Base-by-base conservation (phyloP, 176 grass and related monocot genomes). In the Tillandsia fasciculata region DNA sequence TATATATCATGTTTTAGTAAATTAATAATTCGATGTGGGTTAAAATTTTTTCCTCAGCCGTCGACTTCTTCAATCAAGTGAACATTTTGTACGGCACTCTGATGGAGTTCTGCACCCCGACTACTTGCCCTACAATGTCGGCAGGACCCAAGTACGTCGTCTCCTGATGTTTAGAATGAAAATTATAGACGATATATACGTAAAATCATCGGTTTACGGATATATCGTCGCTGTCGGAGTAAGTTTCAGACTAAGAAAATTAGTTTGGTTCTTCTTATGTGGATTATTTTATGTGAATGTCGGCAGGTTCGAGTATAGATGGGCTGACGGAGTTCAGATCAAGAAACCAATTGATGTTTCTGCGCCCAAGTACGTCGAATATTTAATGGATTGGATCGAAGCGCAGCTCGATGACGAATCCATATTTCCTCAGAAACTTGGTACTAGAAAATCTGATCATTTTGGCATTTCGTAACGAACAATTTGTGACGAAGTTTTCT, bases 1-100 rank as follows among this genome's bases (percentile, higher is more conserved):
- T 20, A 20, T 20, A 24, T 24, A 24, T 24, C 24, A 7, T 42
- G 33, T 42, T 42, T 42, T 42, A 5, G 8, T 57, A 57, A 57
- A 57, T 57, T 15, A 12, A 57, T 15, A 12, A 57, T 61, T 61
- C 9, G 12, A 59, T 59, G 2, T 83, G 42, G 65, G 18, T 70
- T 77, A 10, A 10, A 22, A 59, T 20, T 52, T 73, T 83, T 9
- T 80, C 81, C 20, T 26, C 86, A 97, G 94, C 86, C 52, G 89
- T 92, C 59, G 94, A 97, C 54, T 97, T 97, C 74, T 97, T 97
- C 85, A 97, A 90, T 64, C 94, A 97, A 86, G 86, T 93, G 50
- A 97, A 83, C 77, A 67, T 97, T 23, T 77, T 97, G 65, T 97
- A 83, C 24, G 86, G 86, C 77, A 97, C 94, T 52, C 74, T 97